Percentiles rank a stretch among this genome's conserved stretches.
These are phyloP conservation scores for Phanerochaete carnosa DNA, from an alignment of 768 basidiomycete genomes.

Conservation along the genomic window DNA sequence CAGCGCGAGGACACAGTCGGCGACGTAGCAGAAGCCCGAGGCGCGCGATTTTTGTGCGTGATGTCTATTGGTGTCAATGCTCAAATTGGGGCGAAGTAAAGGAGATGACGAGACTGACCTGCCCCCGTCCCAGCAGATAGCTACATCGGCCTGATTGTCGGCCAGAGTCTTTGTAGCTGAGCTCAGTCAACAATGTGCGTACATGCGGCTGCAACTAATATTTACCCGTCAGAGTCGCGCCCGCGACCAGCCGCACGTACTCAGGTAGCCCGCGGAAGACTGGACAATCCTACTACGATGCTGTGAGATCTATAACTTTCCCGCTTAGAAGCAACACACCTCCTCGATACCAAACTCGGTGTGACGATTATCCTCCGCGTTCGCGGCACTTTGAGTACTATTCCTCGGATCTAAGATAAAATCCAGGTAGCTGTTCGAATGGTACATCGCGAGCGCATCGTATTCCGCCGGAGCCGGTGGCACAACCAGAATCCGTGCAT, in stretches of 20 bases:
- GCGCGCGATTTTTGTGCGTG: constrained; percentile 79
- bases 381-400: constrained; percentile 9
- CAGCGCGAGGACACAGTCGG: constrained; percentile 82
- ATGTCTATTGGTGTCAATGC: constrained; percentile 46
- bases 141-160: constrained; percentile 48
- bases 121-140: constrained; percentile 92
- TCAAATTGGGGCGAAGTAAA: neutral
- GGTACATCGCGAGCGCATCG: constrained; percentile 63
- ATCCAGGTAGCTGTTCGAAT: constrained; percentile 69
- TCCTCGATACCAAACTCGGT: constrained; percentile 58
- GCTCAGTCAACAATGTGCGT: neutral
- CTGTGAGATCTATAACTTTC: neutral
- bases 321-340: constrained; percentile 31
- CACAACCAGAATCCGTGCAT: constrained; percentile 37
- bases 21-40: constrained; percentile 92
- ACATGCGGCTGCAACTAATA: neutral
- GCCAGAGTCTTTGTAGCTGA: constrained; percentile 59
- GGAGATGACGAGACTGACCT: constrained; percentile 38
- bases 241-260: constrained; percentile 72
- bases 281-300: constrained; percentile 71
- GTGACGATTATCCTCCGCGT: neutral
- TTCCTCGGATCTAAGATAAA: constrained; percentile 40
- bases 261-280: constrained; percentile 63
- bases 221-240: constrained; percentile 61
- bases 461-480: constrained; percentile 51